Evolutionary conservation across 305 asterid species (phyloP), one percentile per base, ranked within the genome.

Genomic region (Fraxinus velutina): DNA sequence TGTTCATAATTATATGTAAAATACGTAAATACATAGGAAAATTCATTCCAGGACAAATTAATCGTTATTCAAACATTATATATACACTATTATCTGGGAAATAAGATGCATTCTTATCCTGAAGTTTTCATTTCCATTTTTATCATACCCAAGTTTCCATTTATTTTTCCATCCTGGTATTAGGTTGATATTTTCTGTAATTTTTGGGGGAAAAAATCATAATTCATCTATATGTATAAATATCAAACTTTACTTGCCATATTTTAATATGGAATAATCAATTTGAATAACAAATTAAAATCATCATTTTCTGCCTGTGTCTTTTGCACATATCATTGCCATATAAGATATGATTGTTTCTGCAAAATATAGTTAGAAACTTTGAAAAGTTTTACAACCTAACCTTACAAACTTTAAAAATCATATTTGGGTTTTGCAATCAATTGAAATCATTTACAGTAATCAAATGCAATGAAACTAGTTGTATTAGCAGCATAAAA

Each of bases 331-430:
- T 30, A 15, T 30, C 37, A 68, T 68, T 15, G 37, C 75, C 75
- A 30, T 68, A 62, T 9, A 37, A 73, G 76, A 30, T 12, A 68
- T 32, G 37, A 78, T 32, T n/a, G 37, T 78, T 78, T 71, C 27
- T 8, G 42, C 76, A 57, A 36, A 52, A 81, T 36, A 76, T 64
- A 73, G 55, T 47, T 22, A 72, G 78, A 50, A 33, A 77, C 1
- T 47, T 29, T 27, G 72, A 62, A 9, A 70, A 30, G 21, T 79
- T 8, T 57, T 62, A 62, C 82, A 79, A 73, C 30, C 66, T 36
- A 47, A 30, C 80, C 62, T 33, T 68, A 36, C 64, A 68, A 44
- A 80, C 36, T 33, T 76, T 34, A n/a, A 75, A 15, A 60, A 80
- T 60, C 44, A 60, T 64, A 80, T 19, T 62, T 32, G 66, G 33